Conservation (phyloP, 768 basidiomycete genomes). For the Collybia nuda region DNA sequence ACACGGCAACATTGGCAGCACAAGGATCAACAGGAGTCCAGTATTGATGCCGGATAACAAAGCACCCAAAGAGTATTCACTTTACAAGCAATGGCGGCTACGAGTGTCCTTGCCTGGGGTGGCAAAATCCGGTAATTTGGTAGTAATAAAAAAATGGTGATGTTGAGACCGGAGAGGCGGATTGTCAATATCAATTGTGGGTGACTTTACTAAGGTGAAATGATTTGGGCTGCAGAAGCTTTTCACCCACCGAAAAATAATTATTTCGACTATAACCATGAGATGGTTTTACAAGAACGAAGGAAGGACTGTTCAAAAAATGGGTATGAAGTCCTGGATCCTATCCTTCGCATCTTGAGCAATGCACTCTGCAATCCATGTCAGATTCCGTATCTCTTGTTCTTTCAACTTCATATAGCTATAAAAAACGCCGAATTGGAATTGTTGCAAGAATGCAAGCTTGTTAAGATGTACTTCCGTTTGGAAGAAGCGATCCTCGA, state of each 20-base stretch:
- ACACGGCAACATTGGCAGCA: no score
- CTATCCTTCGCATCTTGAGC: conserved; percentile 95
- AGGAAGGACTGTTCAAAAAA: conserved; percentile 53
- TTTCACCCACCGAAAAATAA: background rate
- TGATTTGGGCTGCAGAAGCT: background rate
- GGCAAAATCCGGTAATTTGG: no score
- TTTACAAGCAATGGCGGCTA: no score
- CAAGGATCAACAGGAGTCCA: no score
- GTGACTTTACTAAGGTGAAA: no score
- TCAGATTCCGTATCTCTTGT: conserved; percentile 85
- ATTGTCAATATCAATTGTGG: no score
- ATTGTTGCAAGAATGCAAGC: conserved; percentile 92
- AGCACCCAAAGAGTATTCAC: no score
- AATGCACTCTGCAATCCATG: conserved; percentile 98
- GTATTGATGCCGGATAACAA: no score
- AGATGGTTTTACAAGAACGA: background rate
- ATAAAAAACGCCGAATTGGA: conserved; percentile 92
- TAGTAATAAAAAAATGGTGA: no score
- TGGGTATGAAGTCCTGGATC: conserved; percentile 93
- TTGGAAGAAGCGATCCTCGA: conserved; percentile 95
- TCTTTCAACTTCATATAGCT: conserved; percentile 91
- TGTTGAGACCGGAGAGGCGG: no score
- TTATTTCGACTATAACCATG: no score
- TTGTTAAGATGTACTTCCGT: conserved; percentile 95
- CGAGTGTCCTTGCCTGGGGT: no score